Evolutionary conservation across 345 rosid genomes (phyloP).

Genomic region (Citrus inodora): DNA sequence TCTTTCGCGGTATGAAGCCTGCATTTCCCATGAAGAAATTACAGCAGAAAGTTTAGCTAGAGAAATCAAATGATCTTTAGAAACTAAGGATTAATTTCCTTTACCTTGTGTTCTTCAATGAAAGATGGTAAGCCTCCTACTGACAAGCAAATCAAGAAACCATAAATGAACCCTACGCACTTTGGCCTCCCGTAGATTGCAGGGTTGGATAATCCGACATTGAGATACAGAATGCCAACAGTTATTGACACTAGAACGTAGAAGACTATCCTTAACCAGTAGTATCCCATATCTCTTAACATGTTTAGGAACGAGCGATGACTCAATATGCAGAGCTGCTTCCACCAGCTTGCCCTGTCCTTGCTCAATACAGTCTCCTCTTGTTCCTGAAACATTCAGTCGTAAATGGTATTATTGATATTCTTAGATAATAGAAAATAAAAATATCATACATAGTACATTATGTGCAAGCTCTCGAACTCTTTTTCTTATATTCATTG

Average conservation of each 20-base stretch:
- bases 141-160: slow-evolving; percentile 32
- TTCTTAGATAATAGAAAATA: neutral
- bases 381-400: slow-evolving; percentile 8
- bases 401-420: neutral
- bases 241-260: slow-evolving; percentile 16
- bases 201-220: slow-evolving; percentile 16
- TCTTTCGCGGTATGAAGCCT: slow-evolving; percentile 28
- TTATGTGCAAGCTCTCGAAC: neutral
- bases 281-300: slow-evolving; percentile 36
- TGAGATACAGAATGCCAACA: slow-evolving; percentile 25
- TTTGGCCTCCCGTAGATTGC: slow-evolving; percentile 24
- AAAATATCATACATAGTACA: too few relatives aligned
- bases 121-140: slow-evolving; percentile 40
- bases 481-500: slow-evolving; percentile 12
- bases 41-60: neutral
- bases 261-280: slow-evolving; percentile 33
- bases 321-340: slow-evolving; percentile 24
- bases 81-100: neutral
- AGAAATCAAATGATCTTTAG: neutral
- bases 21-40: neutral
- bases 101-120: slow-evolving; percentile 36
- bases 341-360: slow-evolving; percentile 21
- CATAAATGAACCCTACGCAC: slow-evolving; percentile 22
- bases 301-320: slow-evolving; percentile 30
- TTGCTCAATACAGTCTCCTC: neutral